phyloP scores from a whole-genome alignment of 2,329 filamentous ascomycete species.

The Fusarium sp. region DNA sequence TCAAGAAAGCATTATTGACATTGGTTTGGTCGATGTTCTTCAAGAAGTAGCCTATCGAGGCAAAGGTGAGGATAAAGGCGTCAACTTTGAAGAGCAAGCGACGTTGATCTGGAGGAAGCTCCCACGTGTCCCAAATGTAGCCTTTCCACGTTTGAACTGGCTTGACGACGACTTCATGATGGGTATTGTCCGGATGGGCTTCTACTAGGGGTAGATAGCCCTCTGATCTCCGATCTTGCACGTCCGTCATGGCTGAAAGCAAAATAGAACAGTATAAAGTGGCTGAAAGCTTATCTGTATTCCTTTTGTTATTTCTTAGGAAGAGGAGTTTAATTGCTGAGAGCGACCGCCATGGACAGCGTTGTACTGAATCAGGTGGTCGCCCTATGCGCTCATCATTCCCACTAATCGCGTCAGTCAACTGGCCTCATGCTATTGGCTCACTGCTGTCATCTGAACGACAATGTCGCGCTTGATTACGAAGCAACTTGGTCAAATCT shows the following conservation, averaged over 20 bases:
- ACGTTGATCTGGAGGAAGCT: constrained; percentile 48
- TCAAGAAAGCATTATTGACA: constrained; percentile 51
- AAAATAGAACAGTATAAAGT: background rate
- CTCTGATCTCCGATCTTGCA: background rate
- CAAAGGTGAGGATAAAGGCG: constrained; percentile 49
- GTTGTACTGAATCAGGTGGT: background rate
- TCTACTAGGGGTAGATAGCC: background rate
- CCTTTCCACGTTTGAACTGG: constrained; percentile 47
- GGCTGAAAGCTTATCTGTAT: background rate
- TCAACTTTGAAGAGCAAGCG: constrained; percentile 50
- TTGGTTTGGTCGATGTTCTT: constrained; percentile 55
- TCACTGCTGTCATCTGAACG: background rate
- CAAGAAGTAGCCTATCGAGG: constrained; percentile 49
- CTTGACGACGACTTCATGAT: background rate
- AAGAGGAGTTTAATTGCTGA: background rate
- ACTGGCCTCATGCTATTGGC: background rate
- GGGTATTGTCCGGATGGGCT: background rate
- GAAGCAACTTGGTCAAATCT: background rate
- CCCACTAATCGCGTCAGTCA: constrained; percentile 30
- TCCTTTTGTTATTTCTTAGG: background rate
- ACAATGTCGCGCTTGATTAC: background rate
- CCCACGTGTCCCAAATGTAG: constrained; percentile 53
- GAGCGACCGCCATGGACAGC: background rate
- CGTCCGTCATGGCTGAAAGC: background rate
- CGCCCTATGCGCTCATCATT: constrained; percentile 20